Evolutionary conservation across 2,329 filamentous ascomycete genomes (phyloP), one percentile per base, ranked within the genome.

Genomic region (Gaeumannomyces tritici): DNA sequence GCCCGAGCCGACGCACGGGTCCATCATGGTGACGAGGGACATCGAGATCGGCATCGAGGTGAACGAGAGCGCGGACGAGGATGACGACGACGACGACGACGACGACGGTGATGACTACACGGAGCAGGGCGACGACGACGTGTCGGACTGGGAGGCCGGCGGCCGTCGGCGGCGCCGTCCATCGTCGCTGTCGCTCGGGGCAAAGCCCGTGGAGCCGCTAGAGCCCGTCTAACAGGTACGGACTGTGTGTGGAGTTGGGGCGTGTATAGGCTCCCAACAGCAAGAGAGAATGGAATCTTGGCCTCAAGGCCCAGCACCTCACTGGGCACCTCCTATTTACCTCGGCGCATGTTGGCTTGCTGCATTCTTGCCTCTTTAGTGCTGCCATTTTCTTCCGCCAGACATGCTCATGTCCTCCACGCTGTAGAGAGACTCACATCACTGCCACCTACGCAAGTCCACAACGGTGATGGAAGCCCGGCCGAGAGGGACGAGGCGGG

Each of bases 41-140:
- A 62, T 62, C 21, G 26, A 59, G 27, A 51, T 62, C 9, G 61
- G 61, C 35, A 55, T 62, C 55, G 61, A 62, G 60, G 33, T 33
- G 15, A 27, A 59, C 29, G 54, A 51, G 18, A 7, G 42, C 42
- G 21, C 18, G 12, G 21, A 51, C 42, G 42, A 51, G 1, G 42
- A 51, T 1, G 42, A n/a, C 4, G 42, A 47, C 1, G 42, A 47
- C 3, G 42, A 47, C 1, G 42, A 47, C 2, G 35, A 47, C 3
- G 35, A 47, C 18, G 12, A 47, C 13, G 35, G 21, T 18, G 18
- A n/a, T 47, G 35, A 42, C 35, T 42, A 42, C 35, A 15, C 12
- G 3, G 35, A 42, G 35, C 8, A 18, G 5, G 35, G 21, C 7
- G 35, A 42, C 18, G 15, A n/a, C 42, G 42, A 51, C 42, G 21